A percentile compares a stretch with the other conserved stretches of the same genome.
Conservation (phyloP, 2,329 filamentous ascomycete genomes). For the Phialophora tarda region DNA sequence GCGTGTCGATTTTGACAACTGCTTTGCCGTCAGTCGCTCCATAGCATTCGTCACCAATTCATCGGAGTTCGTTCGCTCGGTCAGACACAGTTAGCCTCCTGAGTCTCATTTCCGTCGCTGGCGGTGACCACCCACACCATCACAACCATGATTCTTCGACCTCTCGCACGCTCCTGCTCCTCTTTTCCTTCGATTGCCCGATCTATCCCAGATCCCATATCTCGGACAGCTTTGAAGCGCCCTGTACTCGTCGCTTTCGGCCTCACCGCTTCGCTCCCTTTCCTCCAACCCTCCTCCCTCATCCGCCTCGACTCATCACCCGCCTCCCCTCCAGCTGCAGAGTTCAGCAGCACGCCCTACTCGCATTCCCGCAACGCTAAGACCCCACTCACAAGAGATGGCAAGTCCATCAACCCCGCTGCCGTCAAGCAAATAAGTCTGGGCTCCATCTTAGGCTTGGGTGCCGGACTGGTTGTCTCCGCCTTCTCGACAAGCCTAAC, state of each 20-base stretch:
- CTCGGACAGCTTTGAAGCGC: conserved; percentile 26
- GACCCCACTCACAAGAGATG: conserved; percentile 36
- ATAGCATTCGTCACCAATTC: neutral
- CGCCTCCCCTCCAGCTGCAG: conserved; percentile 17
- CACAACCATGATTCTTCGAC: conserved; percentile 33
- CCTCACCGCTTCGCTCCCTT: conserved; percentile 34
- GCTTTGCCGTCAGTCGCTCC: neutral
- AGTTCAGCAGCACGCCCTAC: conserved; percentile 34
- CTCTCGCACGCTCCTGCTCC: conserved; percentile 30
- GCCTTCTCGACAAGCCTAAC: conserved; percentile 53
- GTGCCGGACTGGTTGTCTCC: conserved; percentile 51
- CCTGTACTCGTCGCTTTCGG: conserved; percentile 36
- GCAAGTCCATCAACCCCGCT: conserved; percentile 36
- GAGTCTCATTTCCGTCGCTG: neutral
- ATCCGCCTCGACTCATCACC: conserved; percentile 33
- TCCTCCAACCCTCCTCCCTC: conserved; percentile 29
- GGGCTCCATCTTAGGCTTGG: conserved; percentile 53
- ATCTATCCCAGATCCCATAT: conserved; percentile 14
- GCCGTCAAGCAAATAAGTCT: conserved; percentile 53
- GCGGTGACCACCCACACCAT: neutral
- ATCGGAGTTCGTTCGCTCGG: neutral
- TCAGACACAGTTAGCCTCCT: neutral
- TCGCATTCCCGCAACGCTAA: conserved; percentile 37
- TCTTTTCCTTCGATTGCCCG: conserved; percentile 22
- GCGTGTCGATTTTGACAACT: neutral